Evolutionary conservation across 441 rosid genomes (phyloP).

Genomic region (Lepidium campestre): DNA sequence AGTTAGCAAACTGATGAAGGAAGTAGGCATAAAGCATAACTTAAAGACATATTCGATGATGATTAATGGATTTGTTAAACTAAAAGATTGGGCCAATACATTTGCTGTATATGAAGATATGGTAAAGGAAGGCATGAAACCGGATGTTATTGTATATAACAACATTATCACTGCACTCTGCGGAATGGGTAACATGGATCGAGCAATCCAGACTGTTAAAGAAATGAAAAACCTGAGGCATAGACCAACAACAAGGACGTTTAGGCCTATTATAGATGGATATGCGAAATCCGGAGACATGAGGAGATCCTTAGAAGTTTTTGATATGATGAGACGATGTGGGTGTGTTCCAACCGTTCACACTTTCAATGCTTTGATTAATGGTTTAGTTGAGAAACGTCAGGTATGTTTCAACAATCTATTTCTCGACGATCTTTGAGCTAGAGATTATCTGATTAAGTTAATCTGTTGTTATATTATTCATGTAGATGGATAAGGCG

Average conservation of each 20-base stretch:
- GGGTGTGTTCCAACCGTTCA: conserved; percentile 95
- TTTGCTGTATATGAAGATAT: conserved; percentile 87
- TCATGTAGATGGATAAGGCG: conserved; percentile 82
- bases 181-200: conserved; percentile 97
- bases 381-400: conserved; percentile 84
- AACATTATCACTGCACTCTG: conserved; percentile 82
- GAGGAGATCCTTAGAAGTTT: conserved; percentile 71
- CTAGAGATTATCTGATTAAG: background rate
- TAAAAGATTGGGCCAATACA: conserved; percentile 95
- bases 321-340: conserved; percentile 85
- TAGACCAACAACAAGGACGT: conserved; percentile 75
- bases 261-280: conserved; percentile 86
- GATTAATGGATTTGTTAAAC: conserved; percentile 80
- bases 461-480: background rate
- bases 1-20: conserved; percentile 71
- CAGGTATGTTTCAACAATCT: conserved; percentile 47
- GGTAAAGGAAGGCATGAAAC: conserved; percentile 67
- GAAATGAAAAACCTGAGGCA: conserved; percentile 86
- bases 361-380: conserved; percentile 85
- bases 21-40: conserved; percentile 73
- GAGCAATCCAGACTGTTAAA: conserved; percentile 75
- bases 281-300: conserved; percentile 79
- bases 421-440: background rate
- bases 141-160: conserved; percentile 85
- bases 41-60: conserved; percentile 94